phyloP scores from a whole-genome alignment of 805 yeast species.

The Lachancea mirantina region DNA sequence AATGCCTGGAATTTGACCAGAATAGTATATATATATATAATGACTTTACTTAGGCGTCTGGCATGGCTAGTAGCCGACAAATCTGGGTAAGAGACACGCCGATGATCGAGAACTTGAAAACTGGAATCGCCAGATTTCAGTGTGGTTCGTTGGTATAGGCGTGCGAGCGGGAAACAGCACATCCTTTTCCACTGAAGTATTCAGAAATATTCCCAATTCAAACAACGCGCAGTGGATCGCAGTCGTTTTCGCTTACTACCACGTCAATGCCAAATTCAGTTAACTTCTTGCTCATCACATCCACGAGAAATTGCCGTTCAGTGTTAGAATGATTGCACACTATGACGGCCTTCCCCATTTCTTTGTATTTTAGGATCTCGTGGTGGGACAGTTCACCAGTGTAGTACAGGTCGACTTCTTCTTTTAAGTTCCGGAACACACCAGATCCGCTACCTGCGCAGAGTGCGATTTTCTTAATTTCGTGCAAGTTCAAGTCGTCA shows the following conservation, averaged over 20 bases:
- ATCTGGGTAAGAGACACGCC: too few relatives aligned
- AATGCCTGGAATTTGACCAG: too few relatives aligned
- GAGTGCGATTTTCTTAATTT: constrained; percentile 57
- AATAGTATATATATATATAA: too few relatives aligned
- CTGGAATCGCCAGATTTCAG: too few relatives aligned
- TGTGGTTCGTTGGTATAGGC: too few relatives aligned
- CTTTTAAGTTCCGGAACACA: constrained; percentile 44
- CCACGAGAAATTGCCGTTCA: constrained; percentile 73
- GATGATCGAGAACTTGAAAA: too few relatives aligned
- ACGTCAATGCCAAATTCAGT: constrained; percentile 38
- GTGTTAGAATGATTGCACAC: constrained; percentile 88
- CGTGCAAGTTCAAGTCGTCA: constrained; percentile 18
- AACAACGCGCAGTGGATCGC: constrained; percentile 50
- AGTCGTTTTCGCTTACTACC: constrained; percentile 48
- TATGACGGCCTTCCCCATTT: constrained; percentile 63
- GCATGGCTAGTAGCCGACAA: too few relatives aligned
- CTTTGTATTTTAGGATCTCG: constrained; percentile 67
- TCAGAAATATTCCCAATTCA: constrained; percentile 11
- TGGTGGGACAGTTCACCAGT: constrained; percentile 97
- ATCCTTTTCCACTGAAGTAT: not conserved
- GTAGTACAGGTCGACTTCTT: constrained; percentile 61
- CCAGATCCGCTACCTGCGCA: constrained; percentile 95
- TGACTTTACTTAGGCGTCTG: too few relatives aligned
- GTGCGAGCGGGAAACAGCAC: not conserved
- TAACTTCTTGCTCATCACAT: constrained; percentile 38